phyloP scores from a whole-genome alignment of 331 rosid species.

The Pyrus hybrid region DNA sequence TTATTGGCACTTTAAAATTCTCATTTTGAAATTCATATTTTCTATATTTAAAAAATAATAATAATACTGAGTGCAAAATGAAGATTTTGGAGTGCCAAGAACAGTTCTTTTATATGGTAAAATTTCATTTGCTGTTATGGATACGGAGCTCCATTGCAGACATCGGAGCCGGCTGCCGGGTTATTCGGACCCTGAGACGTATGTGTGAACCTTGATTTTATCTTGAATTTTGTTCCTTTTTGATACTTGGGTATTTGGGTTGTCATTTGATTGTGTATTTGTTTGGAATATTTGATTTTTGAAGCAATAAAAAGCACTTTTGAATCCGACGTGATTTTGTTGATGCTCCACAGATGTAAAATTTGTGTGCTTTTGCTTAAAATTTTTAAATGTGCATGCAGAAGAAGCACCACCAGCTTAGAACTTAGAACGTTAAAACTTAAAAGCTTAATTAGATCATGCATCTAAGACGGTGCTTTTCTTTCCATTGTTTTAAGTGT shows the following conservation, averaged over 20 bases:
- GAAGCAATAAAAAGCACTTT: not conserved
- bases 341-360: not conserved
- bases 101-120: too few relatives aligned
- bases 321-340: not conserved
- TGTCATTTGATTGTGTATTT: not conserved
- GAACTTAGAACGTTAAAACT: constrained; percentile 33
- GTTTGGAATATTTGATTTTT: not conserved
- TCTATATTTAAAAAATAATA: constrained; percentile 11
- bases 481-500: constrained; percentile 70
- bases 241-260: not conserved
- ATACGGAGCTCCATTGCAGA: constrained; percentile 93
- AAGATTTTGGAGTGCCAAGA: too few relatives aligned
- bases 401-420: constrained; percentile 90
- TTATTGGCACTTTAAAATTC: too few relatives aligned
- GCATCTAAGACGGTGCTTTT: constrained; percentile 6
- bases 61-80: not conserved
- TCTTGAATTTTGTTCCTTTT: not conserved
- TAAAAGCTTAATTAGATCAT: constrained; percentile 7
- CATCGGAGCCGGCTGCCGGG: constrained; percentile 62
- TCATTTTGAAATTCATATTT: too few relatives aligned
- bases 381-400: constrained; percentile 38
- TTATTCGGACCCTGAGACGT: constrained; percentile 51
- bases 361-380: not conserved
- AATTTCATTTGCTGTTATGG: constrained; percentile 58
- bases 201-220: not conserved